These are phyloP conservation scores for Theileria equi DNA, from an alignment of 169 alveolate genomes.

Conservation along the genomic window DNA sequence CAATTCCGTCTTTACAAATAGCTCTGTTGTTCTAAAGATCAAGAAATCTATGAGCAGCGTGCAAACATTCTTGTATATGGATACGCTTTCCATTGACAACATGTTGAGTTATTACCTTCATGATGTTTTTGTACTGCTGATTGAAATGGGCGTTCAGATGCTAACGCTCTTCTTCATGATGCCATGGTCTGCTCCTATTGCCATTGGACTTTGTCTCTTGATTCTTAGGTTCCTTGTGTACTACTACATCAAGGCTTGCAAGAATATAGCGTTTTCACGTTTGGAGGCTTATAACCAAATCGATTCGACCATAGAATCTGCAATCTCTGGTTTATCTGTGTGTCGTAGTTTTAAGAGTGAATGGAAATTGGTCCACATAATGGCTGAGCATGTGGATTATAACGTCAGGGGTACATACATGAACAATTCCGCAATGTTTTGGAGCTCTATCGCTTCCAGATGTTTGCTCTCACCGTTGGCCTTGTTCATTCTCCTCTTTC, in stretches of 20 bases:
- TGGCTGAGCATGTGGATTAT: conserved; percentile 1
- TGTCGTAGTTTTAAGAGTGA: conserved; percentile 36
- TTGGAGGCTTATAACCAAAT: conserved; percentile 19
- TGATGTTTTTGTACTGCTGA: not conserved
- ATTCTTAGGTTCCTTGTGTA: not conserved
- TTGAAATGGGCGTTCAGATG: conserved; percentile 1
- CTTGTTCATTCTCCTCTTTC: too few species aligned
- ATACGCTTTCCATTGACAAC: conserved; percentile 22
- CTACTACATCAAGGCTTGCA: conserved; percentile 13
- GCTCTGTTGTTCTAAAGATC: not conserved
- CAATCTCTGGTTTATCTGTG: conserved; percentile 19
- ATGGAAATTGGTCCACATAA: not conserved
- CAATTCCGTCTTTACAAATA: conserved; percentile 15
- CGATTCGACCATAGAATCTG: conserved; percentile 14
- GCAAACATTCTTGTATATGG: conserved; percentile 22
- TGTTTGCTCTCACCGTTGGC: not conserved
- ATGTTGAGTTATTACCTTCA: conserved; percentile 3
- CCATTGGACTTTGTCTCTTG: not conserved
- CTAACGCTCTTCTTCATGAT: conserved; percentile 15
- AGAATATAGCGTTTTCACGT: conserved; percentile 7
- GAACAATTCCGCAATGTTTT: not conserved
- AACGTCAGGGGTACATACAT: not conserved
- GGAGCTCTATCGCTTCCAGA: not conserved
- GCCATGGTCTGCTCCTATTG: conserved; percentile 14
- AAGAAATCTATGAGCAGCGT: conserved; percentile 8